Base-by-base conservation (phyloP, 495 filamentous ascomycete species). In the Aspergillus cristatus region DNA sequence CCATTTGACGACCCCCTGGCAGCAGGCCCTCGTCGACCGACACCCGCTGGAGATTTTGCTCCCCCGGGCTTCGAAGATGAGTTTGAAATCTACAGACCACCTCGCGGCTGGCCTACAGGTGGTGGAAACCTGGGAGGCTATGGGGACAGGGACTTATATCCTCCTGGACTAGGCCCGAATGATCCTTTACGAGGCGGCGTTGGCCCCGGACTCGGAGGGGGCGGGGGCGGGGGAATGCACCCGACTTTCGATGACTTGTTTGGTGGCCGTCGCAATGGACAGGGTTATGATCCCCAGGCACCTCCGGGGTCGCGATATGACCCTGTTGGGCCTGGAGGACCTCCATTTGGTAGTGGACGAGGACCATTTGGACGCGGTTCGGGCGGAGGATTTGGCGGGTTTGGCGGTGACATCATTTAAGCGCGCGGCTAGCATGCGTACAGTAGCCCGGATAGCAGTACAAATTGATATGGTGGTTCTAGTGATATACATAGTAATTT, bases 41-140 rank as follows among this genome's bases (percentile, higher is more conserved):
- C 78, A 17, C 89, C 87, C 14, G 58, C 71, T 1, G 82, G 73
- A n/a, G 88, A 89, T 39, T 86, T 93, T 45, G 72, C 79, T 0
- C 86, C 87, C 0, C 91, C 91, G 3, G 87, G 76, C 14, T 97
- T 97, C 49, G 91, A 96, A 42, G 88, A 97, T 62, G 89, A 95
- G 47, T 86, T 84, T 50, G 86, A 97, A 37, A 71, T 97, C 34
- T 74, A 83, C 34, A 67, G 76, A 1, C 86, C 79, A 1, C 72
- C 74, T 1, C 74, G 76, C 13, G 72, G 74, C 12, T 63, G 54
- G 20, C 47, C 65, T 26, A 62, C 51, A 5, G 59, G 57, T 22
- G 72, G 72, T 7, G 78, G 57, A 6, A 60, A 75, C 17, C 75
- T 76, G 3, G 65, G 77, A 31, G 78, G 68, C 39, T 81, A 93